Evolutionary conservation across 805 yeast genomes (phyloP).

Genomic region (Teunomyces lycoperdinae): DNA sequence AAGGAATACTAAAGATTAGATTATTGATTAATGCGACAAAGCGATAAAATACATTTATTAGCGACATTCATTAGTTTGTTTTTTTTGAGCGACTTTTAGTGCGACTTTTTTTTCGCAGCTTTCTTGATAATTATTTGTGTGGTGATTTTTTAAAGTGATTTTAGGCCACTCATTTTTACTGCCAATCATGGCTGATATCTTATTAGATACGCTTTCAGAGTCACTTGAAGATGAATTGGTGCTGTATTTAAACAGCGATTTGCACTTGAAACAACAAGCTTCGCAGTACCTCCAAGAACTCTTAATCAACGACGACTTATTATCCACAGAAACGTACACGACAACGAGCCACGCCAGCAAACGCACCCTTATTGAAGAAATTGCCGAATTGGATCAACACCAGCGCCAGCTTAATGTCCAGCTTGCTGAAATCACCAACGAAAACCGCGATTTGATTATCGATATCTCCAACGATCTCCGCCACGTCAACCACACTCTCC

Average conservation of each 20-base stretch:
- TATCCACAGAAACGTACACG: slow-evolving; percentile 44
- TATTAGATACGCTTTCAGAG: slow-evolving; percentile 29
- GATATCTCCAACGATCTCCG: slow-evolving; percentile 35
- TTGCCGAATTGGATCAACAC: slow-evolving; percentile 67
- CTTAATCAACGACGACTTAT: slow-evolving; percentile 46
- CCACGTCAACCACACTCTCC: slow-evolving; percentile 22
- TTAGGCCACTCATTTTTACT: too few relatives aligned
- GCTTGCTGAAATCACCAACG: slow-evolving; percentile 39
- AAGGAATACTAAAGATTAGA: not conserved
- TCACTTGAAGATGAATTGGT: slow-evolving; percentile 24
- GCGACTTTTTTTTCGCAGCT: not conserved
- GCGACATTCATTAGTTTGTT: too few relatives aligned
- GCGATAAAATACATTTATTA: too few relatives aligned
- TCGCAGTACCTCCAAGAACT: slow-evolving; percentile 36
- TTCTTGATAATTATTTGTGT: too few relatives aligned
- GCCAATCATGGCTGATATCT: slow-evolving; percentile 28
- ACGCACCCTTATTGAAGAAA: slow-evolving; percentile 58
- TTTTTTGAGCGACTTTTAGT: not conserved
- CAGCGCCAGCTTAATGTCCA: slow-evolving; percentile 47
- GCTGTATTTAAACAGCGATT: slow-evolving; percentile 17
- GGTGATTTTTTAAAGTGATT: too few relatives aligned
- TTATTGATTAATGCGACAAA: too few relatives aligned
- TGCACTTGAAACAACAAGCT: slow-evolving; percentile 17
- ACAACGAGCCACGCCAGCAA: slow-evolving; percentile 28
- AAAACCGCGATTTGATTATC: slow-evolving; percentile 46